Evolutionary conservation across 1,284 basidiomycete species (phyloP), one percentile per base, ranked within the genome.

Genomic region (Fistulina hepatica): DNA sequence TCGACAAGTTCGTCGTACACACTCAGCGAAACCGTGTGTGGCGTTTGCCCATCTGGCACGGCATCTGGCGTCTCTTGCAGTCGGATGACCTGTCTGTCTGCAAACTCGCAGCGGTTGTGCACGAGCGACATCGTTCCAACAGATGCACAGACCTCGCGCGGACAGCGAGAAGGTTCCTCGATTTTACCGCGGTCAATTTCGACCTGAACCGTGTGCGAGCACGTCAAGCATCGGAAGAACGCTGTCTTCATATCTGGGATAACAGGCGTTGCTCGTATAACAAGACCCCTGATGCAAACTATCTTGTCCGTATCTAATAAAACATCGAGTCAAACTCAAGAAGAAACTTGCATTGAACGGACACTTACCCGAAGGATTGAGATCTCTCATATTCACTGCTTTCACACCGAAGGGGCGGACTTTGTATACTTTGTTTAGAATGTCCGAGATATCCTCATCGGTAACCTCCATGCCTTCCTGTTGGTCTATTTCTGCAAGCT

Each of bases 191-290:
- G 81, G 58, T 97, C 92, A 40, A 98, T 95, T 54, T 95, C 92
- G 45, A 89, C 88, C 54, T 90, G 84, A 6, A 92, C 78, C 5
- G 93, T 95, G 59, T 98, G 93, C 42, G 83, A 84, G 59, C 95
- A 98, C 26, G 82, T 83, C n/a, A 90, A 66, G 63, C 94, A 98
- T 33, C 93, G 85, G 77, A 98, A 98, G 68, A 98, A 98, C 21
- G 93, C 94, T 52, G 78, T 73, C 62, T 91, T 92, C 95, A 98
- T 98, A 60, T 98, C 94, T 2, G 95, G 94, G 41, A 98, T 97
- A 52, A 98, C 84, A 4, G 94, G 90, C 0, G 94, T 97, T 0
- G 92, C 89, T 27, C 95, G 86, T 49, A 98, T 98, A 48, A 98
- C 92, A 5, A 98, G 76, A 37, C 95, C 94, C 56, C 94, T 97